Percentiles rank a stretch among this genome's conserved stretches.
phyloP scores from a whole-genome alignment of 1,284 basidiomycete species.

The Phylloporus gajari region DNA sequence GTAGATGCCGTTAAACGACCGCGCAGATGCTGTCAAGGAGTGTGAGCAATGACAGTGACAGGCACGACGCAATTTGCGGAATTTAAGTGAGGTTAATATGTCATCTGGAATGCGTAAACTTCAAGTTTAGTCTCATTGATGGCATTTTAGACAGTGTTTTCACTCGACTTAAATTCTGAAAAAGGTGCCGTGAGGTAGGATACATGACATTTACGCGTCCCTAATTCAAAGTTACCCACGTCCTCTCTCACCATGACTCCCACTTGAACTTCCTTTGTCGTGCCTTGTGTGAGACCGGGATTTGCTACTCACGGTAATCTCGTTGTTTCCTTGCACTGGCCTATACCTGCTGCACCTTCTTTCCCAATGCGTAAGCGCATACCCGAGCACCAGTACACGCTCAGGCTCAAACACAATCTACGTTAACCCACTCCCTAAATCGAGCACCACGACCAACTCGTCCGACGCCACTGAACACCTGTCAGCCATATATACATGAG shows the following conservation, averaged over 20 bases:
- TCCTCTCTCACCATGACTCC: conserved; percentile 87
- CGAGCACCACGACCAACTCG: conserved; percentile 91
- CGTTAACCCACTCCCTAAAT: conserved; percentile 96
- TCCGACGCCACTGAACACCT: conserved; percentile 79
- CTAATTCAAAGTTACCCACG: conserved; percentile 91
- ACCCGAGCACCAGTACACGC: conserved; percentile 68
- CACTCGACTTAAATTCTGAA: too few relatives aligned
- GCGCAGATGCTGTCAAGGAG: conserved; percentile 79
- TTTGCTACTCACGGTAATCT: conserved; percentile 55
- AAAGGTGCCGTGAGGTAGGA: too few relatives aligned
- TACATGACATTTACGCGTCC: conserved; percentile 89
- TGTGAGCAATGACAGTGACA: not conserved
- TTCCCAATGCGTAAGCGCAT: too few relatives aligned
- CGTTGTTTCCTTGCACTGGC: too few relatives aligned
- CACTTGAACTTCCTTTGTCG: conserved; percentile 73
- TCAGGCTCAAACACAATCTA: conserved; percentile 97
- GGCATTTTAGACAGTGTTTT: too few relatives aligned
- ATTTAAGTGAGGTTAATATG: too few relatives aligned
- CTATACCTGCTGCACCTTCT: too few relatives aligned
- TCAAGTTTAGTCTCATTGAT: too few relatives aligned
- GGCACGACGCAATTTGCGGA: too few relatives aligned
- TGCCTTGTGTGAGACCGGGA: conserved; percentile 84
- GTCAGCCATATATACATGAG: conserved; percentile 99
- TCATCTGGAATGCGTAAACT: too few relatives aligned
- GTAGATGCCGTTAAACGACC: conserved; percentile 96